Conservation (phyloP, 129 eudicot species). For the Logfia minima region DNA sequence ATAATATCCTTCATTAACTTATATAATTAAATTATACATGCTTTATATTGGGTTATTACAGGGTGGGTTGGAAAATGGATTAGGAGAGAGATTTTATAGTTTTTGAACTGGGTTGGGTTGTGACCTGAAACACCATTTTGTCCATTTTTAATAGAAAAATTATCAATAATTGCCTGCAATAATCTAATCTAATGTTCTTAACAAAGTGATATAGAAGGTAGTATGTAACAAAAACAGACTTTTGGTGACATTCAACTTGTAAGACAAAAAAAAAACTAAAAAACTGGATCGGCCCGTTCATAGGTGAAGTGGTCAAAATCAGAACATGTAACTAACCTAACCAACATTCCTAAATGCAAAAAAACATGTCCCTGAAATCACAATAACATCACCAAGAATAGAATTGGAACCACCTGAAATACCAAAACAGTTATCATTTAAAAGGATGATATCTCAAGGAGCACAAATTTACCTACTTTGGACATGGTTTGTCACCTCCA, state of each 20-base stretch:
- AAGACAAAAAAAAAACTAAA: not conserved
- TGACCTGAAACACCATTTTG: not conserved
- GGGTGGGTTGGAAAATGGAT: too few relatives aligned
- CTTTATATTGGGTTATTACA: too few relatives aligned
- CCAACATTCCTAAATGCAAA: conserved; percentile 78
- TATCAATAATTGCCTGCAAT: not conserved
- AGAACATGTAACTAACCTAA: conserved; percentile 47
- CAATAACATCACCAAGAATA: conserved; percentile 74
- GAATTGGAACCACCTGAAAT: conserved; percentile 83
- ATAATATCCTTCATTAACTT: too few relatives aligned
- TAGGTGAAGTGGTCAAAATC: not conserved
- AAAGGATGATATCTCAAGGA: not conserved
- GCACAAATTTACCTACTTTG: not conserved
- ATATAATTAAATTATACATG: too few relatives aligned
- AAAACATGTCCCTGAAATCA: conserved; percentile 68
- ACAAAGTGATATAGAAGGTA: not conserved
- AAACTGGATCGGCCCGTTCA: not conserved
- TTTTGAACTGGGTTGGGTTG: not conserved
- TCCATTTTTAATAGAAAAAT: not conserved
- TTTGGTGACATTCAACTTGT: not conserved
- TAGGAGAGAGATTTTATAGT: not conserved
- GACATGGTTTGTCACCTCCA: conserved; percentile 52
- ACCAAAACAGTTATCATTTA: conserved; percentile 14
- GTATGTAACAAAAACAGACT: not conserved
- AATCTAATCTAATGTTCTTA: not conserved